phyloP scores from a whole-genome alignment of 371 early-diverging fungal species.

The Hamiltosporidium magnivora region DNA sequence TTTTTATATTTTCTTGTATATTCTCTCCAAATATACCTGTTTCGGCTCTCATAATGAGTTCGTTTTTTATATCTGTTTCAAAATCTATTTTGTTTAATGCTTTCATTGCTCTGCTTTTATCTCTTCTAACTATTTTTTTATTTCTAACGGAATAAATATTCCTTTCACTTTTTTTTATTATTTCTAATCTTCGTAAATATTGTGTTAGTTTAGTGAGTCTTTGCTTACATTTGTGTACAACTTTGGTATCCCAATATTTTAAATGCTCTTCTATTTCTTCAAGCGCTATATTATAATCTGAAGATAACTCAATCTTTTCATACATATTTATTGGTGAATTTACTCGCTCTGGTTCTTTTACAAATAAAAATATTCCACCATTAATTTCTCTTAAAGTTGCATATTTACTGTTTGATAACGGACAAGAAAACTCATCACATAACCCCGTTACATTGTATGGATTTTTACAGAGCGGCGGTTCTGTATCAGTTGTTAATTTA shows the following conservation, averaged over 20 bases:
- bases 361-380: constrained; percentile 59
- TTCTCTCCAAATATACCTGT: constrained; percentile 62
- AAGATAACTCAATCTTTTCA: constrained; percentile 77
- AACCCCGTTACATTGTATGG: constrained; percentile 92
- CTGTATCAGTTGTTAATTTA: constrained; percentile 63
- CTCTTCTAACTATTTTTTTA: constrained; percentile 60
- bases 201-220: constrained; percentile 86
- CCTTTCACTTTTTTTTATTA: constrained; percentile 69
- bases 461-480: constrained; percentile 77
- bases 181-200: constrained; percentile 79
- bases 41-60: constrained; percentile 79
- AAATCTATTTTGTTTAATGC: constrained; percentile 81
- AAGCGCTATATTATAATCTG: constrained; percentile 77
- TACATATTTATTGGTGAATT: constrained; percentile 83
- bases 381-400: constrained; percentile 84
- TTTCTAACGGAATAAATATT: constrained; percentile 16
- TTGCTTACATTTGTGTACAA: constrained; percentile 90
- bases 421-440: constrained; percentile 86
- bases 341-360: constrained; percentile 90
- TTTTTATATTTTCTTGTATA: not conserved
- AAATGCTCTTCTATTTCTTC: constrained; percentile 80
- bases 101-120: constrained; percentile 71
- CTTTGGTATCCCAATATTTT: constrained; percentile 73
- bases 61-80: constrained; percentile 85
- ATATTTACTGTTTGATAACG: constrained; percentile 88